Evolutionary conservation across 2,329 filamentous ascomycete species (phyloP).

Genomic region (Rhexocercosporidium sp.): DNA sequence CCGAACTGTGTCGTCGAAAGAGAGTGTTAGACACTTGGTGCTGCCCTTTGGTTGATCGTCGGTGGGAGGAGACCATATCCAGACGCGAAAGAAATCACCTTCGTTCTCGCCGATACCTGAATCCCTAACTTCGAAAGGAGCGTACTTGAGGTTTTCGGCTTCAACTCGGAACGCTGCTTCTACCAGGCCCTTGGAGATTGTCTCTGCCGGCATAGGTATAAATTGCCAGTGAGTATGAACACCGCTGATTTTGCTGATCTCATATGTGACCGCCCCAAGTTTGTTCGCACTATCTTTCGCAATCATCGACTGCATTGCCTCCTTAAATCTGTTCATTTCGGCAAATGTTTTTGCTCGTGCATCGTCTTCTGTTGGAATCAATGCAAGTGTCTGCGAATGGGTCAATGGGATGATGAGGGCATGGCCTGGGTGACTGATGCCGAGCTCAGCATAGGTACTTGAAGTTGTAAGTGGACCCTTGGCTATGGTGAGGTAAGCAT

Average conservation of each 20-base stretch:
- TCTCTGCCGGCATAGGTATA: constrained; percentile 72
- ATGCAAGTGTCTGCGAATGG: constrained; percentile 76
- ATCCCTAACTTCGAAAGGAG: constrained; percentile 54
- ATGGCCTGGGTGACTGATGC: constrained; percentile 79
- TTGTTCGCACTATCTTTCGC: constrained; percentile 55
- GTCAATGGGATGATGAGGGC: constrained; percentile 89
- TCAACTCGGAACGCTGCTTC: constrained; percentile 90
- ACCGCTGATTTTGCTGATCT: constrained; percentile 81
- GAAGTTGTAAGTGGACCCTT: constrained; percentile 84
- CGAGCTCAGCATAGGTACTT: constrained; percentile 66
- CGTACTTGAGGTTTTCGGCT: constrained; percentile 73
- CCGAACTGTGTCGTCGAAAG: constrained; percentile 70
- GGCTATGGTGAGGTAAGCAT: constrained; percentile 87
- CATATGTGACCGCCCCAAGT: constrained; percentile 88
- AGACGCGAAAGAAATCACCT: constrained; percentile 79
- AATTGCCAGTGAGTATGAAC: constrained; percentile 96
- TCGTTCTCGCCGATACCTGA: constrained; percentile 57
- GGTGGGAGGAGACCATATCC: constrained; percentile 69
- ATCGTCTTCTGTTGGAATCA: constrained; percentile 64
- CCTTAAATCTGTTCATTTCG: constrained; percentile 86
- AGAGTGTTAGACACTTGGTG: constrained; percentile 76
- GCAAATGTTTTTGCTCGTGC: constrained; percentile 62
- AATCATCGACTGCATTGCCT: constrained; percentile 81
- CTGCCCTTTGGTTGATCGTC: constrained; percentile 48
- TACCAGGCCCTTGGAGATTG: constrained; percentile 75